Base-by-base conservation (phyloP, 176 grass and related monocot species). In the Chrysopogon serrulatus region DNA sequence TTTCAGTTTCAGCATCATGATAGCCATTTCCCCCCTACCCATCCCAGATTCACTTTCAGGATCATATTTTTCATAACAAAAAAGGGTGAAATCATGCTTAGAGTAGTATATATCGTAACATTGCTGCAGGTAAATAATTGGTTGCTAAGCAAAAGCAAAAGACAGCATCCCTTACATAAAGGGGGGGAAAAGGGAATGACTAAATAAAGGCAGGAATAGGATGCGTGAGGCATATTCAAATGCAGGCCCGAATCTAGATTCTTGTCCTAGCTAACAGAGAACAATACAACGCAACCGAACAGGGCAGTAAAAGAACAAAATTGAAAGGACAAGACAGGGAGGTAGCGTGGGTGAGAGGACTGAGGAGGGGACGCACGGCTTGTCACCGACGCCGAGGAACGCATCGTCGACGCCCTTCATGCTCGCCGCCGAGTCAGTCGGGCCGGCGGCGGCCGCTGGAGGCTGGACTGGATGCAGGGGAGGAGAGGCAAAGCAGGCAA, bases 341-440 rank as follows among this genome's bases (percentile, higher is more conserved):
- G 36, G 24, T 32, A 59, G 57, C 41, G 53, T 37, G 5, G 10
- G 37, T 13, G 64, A 61, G 26, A 6, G 10, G 7, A 40, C 7
- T 9, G 74, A 33, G 11, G 14, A 72, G 24, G 26, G 28, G 37
- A 61, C 69, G 19, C 77, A 95, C 87, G 87, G 84, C 82, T 88
- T 90, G 86, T 90, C 93, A 27, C 93, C 90, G 45, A 87, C 85
- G 82, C 82, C 87, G 68, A 89, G 90, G 83, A 95, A 95, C 44
- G 85, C 93, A 31, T 84, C 93, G 78, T 95, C 90, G 75, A 95
- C 78, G 80, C 87, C 90, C 85, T 90, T 95, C 93, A 90, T 92
- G 39, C 88, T 28, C 19, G 68, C 19, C 56, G 56, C n/a, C 23
- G 9, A 24, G 57, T 27, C 11, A 0, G n/a, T 24, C 11, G 57